A percentile compares a stretch with the other conserved stretches of the same genome.
These are phyloP conservation scores for Xylariomycetidae sp. DNA, from an alignment of 2,329 filamentous ascomycete genomes.

Conservation along the genomic window DNA sequence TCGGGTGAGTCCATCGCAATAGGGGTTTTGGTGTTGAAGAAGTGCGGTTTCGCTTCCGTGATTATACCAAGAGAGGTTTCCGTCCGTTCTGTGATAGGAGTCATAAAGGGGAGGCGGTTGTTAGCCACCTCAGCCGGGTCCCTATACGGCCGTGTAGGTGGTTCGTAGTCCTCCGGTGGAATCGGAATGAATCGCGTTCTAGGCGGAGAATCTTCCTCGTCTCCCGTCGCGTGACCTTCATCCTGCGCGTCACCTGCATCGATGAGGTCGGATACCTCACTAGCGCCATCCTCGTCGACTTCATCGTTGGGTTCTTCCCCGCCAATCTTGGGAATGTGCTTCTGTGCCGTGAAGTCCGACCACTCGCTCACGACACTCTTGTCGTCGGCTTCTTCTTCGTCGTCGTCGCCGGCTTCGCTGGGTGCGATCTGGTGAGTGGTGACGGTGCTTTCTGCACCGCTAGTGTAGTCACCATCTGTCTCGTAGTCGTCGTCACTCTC, in stretches of 20 bases:
- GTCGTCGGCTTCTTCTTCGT: constrained; percentile 45
- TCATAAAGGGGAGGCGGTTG: constrained; percentile 95
- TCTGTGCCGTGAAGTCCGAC: constrained; percentile 78
- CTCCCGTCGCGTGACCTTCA: constrained; percentile 25
- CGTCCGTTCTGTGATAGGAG: constrained; percentile 91
- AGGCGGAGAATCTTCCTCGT: constrained; percentile 41
- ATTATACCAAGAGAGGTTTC: constrained; percentile 75
- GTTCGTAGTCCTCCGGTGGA: constrained; percentile 79
- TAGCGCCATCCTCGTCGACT: constrained; percentile 29
- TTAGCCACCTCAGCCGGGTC: constrained; percentile 76
- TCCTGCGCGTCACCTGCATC: constrained; percentile 14
- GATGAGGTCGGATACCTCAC: constrained; percentile 20
- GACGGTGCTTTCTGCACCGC: constrained; percentile 75
- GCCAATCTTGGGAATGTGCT: constrained; percentile 54
- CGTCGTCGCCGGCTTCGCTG: constrained; percentile 34
- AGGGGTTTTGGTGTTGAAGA: constrained; percentile 72
- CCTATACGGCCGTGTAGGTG: constrained; percentile 72
- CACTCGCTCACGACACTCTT: constrained; percentile 73
- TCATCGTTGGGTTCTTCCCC: constrained; percentile 24
- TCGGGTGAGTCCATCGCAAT: constrained; percentile 39
- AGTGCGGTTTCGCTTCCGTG: constrained; percentile 51
- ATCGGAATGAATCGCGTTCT: constrained; percentile 69
- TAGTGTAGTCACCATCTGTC: constrained; percentile 71
- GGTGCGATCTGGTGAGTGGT: constrained; percentile 62
- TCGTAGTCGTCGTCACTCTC: constrained; percentile 62